phyloP scores from a whole-genome alignment of 2,329 filamentous ascomycete genomes.

The Beauveria bassiana region DNA sequence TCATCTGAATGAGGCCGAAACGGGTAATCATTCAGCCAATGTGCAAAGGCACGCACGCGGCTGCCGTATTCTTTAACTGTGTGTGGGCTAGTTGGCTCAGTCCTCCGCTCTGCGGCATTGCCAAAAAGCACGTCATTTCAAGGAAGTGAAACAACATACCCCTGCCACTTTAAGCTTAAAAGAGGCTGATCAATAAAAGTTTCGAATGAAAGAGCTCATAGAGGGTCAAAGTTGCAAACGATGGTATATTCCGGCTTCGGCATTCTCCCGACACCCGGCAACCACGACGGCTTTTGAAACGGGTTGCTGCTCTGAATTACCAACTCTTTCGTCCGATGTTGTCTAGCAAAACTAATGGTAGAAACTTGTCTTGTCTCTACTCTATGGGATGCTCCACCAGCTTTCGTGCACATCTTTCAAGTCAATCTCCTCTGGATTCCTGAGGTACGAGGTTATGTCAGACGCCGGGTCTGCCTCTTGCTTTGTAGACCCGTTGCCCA shows the following conservation, averaged over 20 bases:
- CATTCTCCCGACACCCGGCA: not conserved
- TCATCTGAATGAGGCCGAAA: not conserved
- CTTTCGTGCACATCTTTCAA: conserved; percentile 57
- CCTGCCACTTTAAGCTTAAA: not conserved
- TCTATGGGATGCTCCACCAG: conserved; percentile 49
- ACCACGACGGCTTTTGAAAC: not conserved
- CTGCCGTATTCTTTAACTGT: not conserved
- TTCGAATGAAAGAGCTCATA: not conserved
- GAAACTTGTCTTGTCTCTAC: too few relatives aligned
- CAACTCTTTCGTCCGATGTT: not conserved
- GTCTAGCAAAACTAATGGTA: not conserved
- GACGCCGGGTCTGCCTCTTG: conserved; percentile 43
- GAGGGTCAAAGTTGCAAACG: not conserved
- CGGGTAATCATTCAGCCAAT: not conserved
- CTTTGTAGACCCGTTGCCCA: conserved; percentile 56
- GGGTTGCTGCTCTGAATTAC: too few relatives aligned
- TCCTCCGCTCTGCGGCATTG: not conserved
- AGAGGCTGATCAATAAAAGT: not conserved
- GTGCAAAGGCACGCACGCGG: not conserved
- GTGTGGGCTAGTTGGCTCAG: not conserved
- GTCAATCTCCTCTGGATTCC: conserved; percentile 46
- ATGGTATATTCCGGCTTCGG: not conserved
- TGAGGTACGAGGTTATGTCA: conserved; percentile 58
- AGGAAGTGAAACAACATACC: not conserved
- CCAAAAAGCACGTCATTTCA: conserved; percentile 2